phyloP scores from a whole-genome alignment of 169 alveolate species.

The Cyclospora cayetanensis region DNA sequence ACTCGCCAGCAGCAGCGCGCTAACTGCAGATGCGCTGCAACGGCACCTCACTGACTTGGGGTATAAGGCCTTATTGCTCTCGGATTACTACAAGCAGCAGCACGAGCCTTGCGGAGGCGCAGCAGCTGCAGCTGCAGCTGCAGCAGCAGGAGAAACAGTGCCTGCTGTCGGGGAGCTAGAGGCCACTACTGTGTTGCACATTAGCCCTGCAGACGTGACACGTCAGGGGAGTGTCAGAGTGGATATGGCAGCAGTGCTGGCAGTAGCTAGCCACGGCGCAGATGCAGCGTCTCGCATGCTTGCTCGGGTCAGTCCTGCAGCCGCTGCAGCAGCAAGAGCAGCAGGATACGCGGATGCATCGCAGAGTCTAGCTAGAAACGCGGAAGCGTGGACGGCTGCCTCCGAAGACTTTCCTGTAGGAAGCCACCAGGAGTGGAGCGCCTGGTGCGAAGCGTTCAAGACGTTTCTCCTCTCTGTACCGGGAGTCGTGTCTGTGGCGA shows the following conservation, averaged over 20 bases:
- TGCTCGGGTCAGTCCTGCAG: too few relatives aligned
- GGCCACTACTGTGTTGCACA: neutral
- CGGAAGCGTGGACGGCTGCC: neutral
- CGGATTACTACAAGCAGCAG: neutral
- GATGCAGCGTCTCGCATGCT: neutral
- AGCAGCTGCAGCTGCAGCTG: constrained; percentile 4
- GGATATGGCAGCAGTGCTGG: neutral
- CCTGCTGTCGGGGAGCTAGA: too few relatives aligned
- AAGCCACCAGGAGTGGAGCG: neutral
- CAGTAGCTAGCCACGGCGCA: neutral
- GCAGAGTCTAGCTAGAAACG: too few relatives aligned
- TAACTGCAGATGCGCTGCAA: constrained; percentile 18
- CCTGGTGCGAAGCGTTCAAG: neutral
- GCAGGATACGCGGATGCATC: neutral
- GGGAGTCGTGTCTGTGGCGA: neutral
- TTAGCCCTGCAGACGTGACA: neutral
- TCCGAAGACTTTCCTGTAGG: neutral
- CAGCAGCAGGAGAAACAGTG: neutral
- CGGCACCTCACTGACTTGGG: neutral
- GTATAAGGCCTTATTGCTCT: neutral
- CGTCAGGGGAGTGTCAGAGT: neutral
- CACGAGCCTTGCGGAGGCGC: neutral
- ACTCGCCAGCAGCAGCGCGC: neutral
- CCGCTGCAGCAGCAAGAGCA: neutral
- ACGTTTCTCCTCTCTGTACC: neutral